Base-by-base conservation (phyloP, 371 early-diverging fungal genomes). In the Saksenaea vasiformis region DNA sequence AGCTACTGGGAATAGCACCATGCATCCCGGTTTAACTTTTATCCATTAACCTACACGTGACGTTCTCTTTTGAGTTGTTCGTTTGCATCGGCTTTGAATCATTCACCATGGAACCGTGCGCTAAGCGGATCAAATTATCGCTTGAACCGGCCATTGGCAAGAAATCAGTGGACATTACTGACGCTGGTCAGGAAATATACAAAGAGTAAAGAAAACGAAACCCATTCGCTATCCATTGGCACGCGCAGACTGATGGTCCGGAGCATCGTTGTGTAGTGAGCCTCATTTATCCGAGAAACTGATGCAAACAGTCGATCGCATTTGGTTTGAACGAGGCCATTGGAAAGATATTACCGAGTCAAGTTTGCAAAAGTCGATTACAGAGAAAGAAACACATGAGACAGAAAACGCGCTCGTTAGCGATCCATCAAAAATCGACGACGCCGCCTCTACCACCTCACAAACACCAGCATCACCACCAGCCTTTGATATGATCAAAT, bases 271-370 rank as follows among this genome's bases (percentile, higher is more conserved):
- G 28, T 39, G 43, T 53, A 85, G 87, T 60, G 85, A 87, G 60
- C 72, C 73, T 7, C 71, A 79, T n/a, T 72, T 82, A n/a, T 67
- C 76, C 1, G 85, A 84, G 38, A 80, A 82, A 58, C 61, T 85
- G 38, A 87, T 81, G 78, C 78, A 80, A 53, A 82, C 79, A 19
- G 79, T 85, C 41, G 84, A 83, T 68, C 73, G 80, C 38, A 80
- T 87, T 26, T 77, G 81, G 67, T 79, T 74, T 37, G 79, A 82
- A 55, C 76, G 85, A 36, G 84, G 84, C 28, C 85, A 85, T 56
- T 81, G 79, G 76, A 79, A 76, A 34, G 76, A 83, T 43, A 77
- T 83, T 28, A 77, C 80, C 24, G 85, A 85, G 44, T 69, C 78
- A 19, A 77, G 73, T 22, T 61, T 82, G 8, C 61, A 70, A 5